Conservation (phyloP, 2,329 filamentous ascomycete species). For the Botrytis deweyae region DNA sequence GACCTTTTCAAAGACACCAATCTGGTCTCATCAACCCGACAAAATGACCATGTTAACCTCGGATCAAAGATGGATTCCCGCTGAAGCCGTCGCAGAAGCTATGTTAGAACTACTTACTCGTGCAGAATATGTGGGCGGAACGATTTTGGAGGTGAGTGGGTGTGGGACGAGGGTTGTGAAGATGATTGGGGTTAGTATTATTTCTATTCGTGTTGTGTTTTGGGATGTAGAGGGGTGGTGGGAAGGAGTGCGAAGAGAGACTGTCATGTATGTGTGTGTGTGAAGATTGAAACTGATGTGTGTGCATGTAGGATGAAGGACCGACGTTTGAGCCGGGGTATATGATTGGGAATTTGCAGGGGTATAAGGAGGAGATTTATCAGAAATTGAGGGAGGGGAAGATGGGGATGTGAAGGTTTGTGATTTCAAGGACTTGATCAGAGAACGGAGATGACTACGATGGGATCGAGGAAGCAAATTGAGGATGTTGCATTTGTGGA, state of each 20-base stretch:
- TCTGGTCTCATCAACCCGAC: slow-evolving; percentile 8
- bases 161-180: slow-evolving; percentile 26
- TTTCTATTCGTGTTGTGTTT: neutral
- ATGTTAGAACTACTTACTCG: slow-evolving; percentile 36
- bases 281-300: neutral
- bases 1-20: neutral
- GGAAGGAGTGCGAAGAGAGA: neutral
- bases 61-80: slow-evolving; percentile 41
- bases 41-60: slow-evolving; percentile 8
- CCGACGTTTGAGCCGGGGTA: neutral
- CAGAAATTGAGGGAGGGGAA: slow-evolving; percentile 17
- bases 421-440: neutral
- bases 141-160: slow-evolving; percentile 45
- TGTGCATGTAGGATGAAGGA: neutral
- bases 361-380: slow-evolving; percentile 20
- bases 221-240: neutral
- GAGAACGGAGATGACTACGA: neutral
- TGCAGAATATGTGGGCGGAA: slow-evolving; percentile 41
- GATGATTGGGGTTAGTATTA: slow-evolving; percentile 9
- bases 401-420: slow-evolving; percentile 9
- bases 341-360: slow-evolving; percentile 39
- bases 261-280: neutral
- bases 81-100: slow-evolving; percentile 42
- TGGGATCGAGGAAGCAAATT: neutral
- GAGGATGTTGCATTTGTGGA: neutral